Evolutionary conservation across 768 basidiomycete genomes (phyloP).

Genomic region (Sporobolomyces roseus): DNA sequence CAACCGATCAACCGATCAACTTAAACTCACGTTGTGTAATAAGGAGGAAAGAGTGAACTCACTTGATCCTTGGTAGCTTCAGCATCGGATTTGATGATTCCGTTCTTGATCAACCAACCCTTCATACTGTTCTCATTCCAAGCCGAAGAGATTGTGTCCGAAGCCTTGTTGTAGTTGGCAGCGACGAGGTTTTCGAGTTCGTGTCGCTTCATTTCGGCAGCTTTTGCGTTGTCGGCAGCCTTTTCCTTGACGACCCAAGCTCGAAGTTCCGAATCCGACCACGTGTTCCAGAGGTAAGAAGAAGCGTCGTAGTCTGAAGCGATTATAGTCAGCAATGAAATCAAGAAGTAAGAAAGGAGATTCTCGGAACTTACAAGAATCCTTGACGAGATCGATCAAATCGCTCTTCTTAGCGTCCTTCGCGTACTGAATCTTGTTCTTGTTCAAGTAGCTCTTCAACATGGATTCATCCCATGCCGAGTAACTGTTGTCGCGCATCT

Average conservation of each 20-base stretch:
- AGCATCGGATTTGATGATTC: constrained; percentile 60
- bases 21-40: constrained; percentile 23
- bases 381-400: constrained; percentile 24
- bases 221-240: constrained; percentile 24
- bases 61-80: constrained; percentile 67
- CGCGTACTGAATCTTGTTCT: constrained; percentile 64
- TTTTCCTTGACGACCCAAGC: constrained; percentile 43
- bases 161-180: constrained; percentile 64
- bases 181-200: constrained; percentile 69
- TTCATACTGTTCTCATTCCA: constrained; percentile 74
- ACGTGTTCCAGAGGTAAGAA: constrained; percentile 42
- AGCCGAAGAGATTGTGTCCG: constrained; percentile 60
- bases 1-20: too few species aligned
- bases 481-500: constrained; percentile 49
- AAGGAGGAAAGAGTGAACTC: constrained; percentile 15
- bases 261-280: constrained; percentile 44
- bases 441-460: constrained; percentile 71
- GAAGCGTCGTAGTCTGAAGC: constrained; percentile 28
- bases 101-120: constrained; percentile 69
- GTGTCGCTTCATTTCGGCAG: constrained; percentile 55
- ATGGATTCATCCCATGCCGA: constrained; percentile 72
- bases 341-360: neutral
- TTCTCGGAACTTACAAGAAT: constrained; percentile 19
- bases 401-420: constrained; percentile 32
- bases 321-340: neutral